A percentile compares a stretch with the other conserved stretches of the same genome.
These are phyloP conservation scores for Monosiga brevicollis DNA, from an alignment of 78 protist species.

Conservation along the genomic window DNA sequence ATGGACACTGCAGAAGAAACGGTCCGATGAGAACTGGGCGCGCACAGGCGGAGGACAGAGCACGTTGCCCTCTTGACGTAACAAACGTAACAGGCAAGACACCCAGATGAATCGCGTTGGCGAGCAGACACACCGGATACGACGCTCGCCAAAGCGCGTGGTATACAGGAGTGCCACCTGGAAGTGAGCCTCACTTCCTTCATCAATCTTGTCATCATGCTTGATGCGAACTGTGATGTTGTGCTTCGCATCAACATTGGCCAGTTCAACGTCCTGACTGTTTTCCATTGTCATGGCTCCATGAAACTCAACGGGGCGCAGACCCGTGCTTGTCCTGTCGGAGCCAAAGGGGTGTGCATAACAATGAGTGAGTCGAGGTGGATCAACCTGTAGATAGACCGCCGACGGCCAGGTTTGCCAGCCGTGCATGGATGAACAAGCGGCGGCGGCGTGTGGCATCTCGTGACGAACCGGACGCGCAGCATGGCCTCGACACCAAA, in stretches of 20 bases:
- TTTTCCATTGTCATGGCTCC: constrained; percentile 16
- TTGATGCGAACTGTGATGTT: not conserved
- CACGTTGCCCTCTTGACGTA: not conserved
- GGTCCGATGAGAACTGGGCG: no score
- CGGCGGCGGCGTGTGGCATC: no score
- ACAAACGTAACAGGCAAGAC: not conserved
- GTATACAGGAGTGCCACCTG: constrained; percentile 47
- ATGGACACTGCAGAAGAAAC: not conserved
- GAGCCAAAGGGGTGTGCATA: no score
- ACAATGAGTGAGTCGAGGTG: no score
- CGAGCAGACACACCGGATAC: constrained; percentile 23
- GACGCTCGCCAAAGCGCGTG: constrained; percentile 38
- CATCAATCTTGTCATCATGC: constrained; percentile 30
- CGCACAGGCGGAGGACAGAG: not conserved
- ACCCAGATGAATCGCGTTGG: not conserved
- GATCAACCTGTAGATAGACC: no score
- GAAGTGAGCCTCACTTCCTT: constrained; percentile 6
- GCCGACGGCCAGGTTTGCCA: no score
- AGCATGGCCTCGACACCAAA: not conserved
- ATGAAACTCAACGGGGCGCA: constrained; percentile 5
- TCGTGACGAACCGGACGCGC: no score
- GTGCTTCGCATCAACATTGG: constrained; percentile 10
- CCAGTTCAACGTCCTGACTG: constrained; percentile 25
- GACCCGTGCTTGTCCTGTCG: constrained; percentile 4
- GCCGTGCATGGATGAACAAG: no score